Conservation (phyloP, 345 rosid species). For the Eutrema yunnanense region DNA sequence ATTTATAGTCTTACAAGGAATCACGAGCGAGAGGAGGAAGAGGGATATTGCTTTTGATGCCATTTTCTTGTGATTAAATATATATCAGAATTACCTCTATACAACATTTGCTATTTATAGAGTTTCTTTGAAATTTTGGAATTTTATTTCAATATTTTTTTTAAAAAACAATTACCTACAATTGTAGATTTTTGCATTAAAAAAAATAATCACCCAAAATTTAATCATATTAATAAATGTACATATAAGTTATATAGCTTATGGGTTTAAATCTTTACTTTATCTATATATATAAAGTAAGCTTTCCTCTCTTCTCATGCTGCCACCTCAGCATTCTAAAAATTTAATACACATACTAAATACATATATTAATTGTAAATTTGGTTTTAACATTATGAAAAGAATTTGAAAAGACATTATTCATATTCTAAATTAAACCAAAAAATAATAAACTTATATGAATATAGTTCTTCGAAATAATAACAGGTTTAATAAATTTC, state of each 20-base stretch:
- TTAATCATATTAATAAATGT: neutral
- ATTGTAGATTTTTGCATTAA: neutral
- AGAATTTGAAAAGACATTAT: too few species aligned
- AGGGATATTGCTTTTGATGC: neutral
- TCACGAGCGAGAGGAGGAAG: neutral
- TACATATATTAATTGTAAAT: too few species aligned
- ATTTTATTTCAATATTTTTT: neutral
- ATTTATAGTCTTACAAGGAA: neutral
- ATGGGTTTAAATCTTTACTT: neutral
- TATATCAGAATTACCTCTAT: neutral
- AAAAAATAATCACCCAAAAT: neutral
- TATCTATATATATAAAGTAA: too few species aligned
- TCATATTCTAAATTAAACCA: too few species aligned
- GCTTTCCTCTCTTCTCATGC: too few species aligned
- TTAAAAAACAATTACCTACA: neutral
- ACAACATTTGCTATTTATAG: neutral
- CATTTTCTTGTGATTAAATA: neutral
- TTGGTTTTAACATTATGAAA: too few species aligned
- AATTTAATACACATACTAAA: too few species aligned
- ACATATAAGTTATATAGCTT: neutral
- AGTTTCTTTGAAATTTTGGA: neutral
- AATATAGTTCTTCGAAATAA: too few species aligned
- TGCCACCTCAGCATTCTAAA: too few species aligned
- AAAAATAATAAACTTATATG: too few species aligned
- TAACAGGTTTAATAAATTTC: too few species aligned